Conservation (phyloP, 495 filamentous ascomycete species). For the Bacidia gigantensis region DNA sequence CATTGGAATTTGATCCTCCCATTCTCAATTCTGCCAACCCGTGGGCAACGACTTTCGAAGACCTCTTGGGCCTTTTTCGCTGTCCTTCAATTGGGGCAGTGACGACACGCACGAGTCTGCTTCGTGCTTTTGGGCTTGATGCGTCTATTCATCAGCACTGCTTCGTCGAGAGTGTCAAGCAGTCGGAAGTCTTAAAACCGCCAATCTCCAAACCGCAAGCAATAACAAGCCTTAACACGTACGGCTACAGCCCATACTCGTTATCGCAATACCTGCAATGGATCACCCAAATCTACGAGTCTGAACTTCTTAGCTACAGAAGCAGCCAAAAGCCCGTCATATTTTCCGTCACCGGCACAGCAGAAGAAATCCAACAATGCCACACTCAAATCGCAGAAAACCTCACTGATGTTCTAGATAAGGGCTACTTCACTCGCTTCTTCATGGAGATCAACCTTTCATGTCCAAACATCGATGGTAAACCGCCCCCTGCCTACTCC, state of each 20-base stretch:
- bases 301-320: neutral
- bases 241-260: slow-evolving; percentile 30
- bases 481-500: slow-evolving; percentile 55
- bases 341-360: slow-evolving; percentile 52
- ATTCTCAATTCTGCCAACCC: slow-evolving; percentile 58
- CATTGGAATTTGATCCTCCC: slow-evolving; percentile 41
- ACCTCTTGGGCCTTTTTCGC: slow-evolving; percentile 41
- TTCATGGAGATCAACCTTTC: slow-evolving; percentile 57
- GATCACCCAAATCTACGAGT: slow-evolving; percentile 16
- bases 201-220: too few species aligned
- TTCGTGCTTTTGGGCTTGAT: slow-evolving; percentile 46
- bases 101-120: slow-evolving; percentile 51
- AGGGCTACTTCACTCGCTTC: slow-evolving; percentile 7
- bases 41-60: slow-evolving; percentile 49
- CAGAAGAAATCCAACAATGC: slow-evolving; percentile 33
- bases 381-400: slow-evolving; percentile 22
- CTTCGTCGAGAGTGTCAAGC: slow-evolving; percentile 25
- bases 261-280: slow-evolving; percentile 24
- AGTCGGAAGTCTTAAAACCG: slow-evolving; percentile 3
- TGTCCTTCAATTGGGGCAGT: slow-evolving; percentile 51
- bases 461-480: slow-evolving; percentile 55
- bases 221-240: slow-evolving; percentile 28
- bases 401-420: slow-evolving; percentile 15
- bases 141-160: slow-evolving; percentile 27
- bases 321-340: slow-evolving; percentile 41